phyloP scores from a whole-genome alignment of 1,139 yeast genomes.

The Geotrichum australiense region DNA sequence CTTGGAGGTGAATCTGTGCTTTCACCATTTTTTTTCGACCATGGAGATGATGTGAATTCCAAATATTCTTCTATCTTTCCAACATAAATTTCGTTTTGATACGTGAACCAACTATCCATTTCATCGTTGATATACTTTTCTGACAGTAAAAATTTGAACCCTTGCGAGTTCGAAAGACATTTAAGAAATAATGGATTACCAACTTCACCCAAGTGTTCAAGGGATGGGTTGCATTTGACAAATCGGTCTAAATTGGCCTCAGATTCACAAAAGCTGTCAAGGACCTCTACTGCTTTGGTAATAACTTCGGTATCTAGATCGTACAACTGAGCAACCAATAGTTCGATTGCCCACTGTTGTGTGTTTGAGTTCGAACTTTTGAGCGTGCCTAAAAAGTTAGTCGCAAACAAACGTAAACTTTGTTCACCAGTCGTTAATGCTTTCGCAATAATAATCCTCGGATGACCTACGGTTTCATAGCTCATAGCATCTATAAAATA shows the following conservation, averaged over 20 bases:
- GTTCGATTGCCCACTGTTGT: slow-evolving; percentile 39
- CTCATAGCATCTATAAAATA: slow-evolving; percentile 56
- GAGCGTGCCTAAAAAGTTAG: slow-evolving; percentile 46
- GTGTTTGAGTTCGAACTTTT: slow-evolving; percentile 28
- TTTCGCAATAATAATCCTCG: slow-evolving; percentile 61
- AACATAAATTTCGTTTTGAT: slow-evolving; percentile 49
- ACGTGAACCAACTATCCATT: slow-evolving; percentile 53
- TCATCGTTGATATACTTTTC: slow-evolving; percentile 50
- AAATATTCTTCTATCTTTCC: slow-evolving; percentile 43
- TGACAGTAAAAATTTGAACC: slow-evolving; percentile 47
- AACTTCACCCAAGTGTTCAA: slow-evolving; percentile 38
- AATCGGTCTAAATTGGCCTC: slow-evolving; percentile 41
- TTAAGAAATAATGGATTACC: slow-evolving; percentile 46
- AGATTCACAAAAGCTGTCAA: slow-evolving; percentile 43
- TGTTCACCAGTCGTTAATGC: slow-evolving; percentile 52
- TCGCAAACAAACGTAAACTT: slow-evolving; percentile 49
- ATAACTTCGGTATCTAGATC: slow-evolving; percentile 57
- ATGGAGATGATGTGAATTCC: slow-evolving; percentile 26
- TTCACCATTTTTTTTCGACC: slow-evolving; percentile 3
- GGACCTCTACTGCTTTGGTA: slow-evolving; percentile 44
- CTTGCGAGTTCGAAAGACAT: slow-evolving; percentile 48
- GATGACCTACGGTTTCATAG: slow-evolving; percentile 56
- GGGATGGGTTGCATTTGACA: slow-evolving; percentile 40
- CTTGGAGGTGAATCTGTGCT: slow-evolving; percentile 37
- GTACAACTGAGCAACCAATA: slow-evolving; percentile 63